A percentile compares a stretch with the other conserved stretches of the same genome.
phyloP scores from a whole-genome alignment of 2,329 filamentous ascomycete species.

The Tolypocladium ovalisporum region DNA sequence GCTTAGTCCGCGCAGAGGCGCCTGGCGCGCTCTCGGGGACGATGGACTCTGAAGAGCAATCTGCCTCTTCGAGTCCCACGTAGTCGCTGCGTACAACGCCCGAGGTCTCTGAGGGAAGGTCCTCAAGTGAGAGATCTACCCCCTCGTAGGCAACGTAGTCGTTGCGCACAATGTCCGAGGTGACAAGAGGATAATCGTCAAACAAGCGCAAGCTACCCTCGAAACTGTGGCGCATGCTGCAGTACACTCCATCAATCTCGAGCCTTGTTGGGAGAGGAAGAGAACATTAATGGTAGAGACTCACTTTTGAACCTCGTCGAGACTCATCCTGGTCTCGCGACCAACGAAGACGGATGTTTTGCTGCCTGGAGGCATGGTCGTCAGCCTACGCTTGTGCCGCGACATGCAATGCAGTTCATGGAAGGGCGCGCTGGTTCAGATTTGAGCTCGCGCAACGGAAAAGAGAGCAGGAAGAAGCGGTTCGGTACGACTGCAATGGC shows the following conservation, averaged over 20 bases:
- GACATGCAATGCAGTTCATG: background rate
- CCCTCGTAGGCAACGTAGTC: background rate
- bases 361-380: conserved; percentile 7
- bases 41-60: background rate
- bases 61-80: background rate
- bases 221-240: conserved; percentile 5
- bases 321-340: conserved; percentile 6
- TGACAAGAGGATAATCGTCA: background rate
- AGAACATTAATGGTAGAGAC: background rate
- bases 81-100: background rate
- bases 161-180: background rate
- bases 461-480: background rate
- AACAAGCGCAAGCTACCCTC: conserved; percentile 1
- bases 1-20: background rate
- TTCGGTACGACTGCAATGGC: background rate
- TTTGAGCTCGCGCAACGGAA: background rate
- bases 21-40: background rate
- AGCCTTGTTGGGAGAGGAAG: background rate
- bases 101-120: no score
- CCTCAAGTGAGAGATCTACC: accelerated
- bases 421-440: background rate
- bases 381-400: no score
- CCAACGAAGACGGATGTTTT: conserved; percentile 10
- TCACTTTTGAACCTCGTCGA: conserved; percentile 7
- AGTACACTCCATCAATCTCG: background rate